phyloP scores from a whole-genome alignment of 169 alveolate genomes.

The Ichthyophthirius multifiliis region DNA sequence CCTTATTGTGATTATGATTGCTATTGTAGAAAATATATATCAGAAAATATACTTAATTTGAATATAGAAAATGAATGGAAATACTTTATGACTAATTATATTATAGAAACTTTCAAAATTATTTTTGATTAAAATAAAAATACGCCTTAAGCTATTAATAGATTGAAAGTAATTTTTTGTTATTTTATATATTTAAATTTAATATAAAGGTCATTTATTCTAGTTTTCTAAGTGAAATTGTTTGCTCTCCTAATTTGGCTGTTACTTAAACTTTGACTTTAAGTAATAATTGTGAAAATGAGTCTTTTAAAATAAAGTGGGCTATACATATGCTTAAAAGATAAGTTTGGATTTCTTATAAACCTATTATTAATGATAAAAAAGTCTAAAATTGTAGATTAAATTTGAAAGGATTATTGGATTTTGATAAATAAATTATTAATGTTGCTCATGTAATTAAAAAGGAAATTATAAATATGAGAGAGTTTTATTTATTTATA shows the following conservation, averaged over 20 bases:
- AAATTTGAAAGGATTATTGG: background rate
- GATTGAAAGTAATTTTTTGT: background rate
- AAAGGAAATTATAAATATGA: background rate
- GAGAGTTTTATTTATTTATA: background rate
- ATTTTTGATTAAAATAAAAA: background rate
- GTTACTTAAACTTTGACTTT: background rate
- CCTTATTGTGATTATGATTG: background rate
- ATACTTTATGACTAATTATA: background rate
- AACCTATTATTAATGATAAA: background rate
- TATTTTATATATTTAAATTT: too few relatives aligned
- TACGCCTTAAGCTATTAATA: background rate
- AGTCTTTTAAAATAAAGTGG: background rate
- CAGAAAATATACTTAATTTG: background rate
- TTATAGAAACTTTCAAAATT: background rate
- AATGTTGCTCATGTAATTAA: background rate
- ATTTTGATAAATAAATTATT: background rate
- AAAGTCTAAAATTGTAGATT: background rate
- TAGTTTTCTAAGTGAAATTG: background rate
- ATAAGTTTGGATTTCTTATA: background rate
- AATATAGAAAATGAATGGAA: background rate
- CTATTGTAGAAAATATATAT: background rate
- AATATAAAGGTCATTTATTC: background rate
- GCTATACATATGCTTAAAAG: background rate
- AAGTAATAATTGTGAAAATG: background rate
- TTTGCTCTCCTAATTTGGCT: background rate